phyloP scores from a whole-genome alignment of 805 yeast species.

The Candida yuanshanica region DNA sequence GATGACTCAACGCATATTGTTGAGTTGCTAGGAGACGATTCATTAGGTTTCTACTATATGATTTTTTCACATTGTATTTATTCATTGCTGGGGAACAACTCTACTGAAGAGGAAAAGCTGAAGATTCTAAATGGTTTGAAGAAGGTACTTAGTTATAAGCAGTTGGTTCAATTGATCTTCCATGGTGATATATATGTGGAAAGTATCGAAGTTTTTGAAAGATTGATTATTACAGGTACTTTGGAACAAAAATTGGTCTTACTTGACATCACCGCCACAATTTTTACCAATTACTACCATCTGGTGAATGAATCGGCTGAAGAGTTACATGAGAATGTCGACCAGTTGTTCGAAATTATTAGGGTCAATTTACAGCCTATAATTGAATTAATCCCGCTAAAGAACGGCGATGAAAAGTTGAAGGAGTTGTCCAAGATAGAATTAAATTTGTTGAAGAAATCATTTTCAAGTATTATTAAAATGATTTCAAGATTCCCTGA shows the following conservation, averaged over 20 bases:
- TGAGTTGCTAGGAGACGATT: constrained; percentile 48
- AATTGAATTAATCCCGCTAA: constrained; percentile 52
- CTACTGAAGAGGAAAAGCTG: constrained; percentile 22
- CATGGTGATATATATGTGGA: constrained; percentile 69
- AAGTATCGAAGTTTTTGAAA: constrained; percentile 66
- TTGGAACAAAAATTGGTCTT: constrained; percentile 41
- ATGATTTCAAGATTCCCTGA: constrained; percentile 64
- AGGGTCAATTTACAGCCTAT: constrained; percentile 64
- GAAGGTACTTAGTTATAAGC: constrained; percentile 49
- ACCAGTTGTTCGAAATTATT: constrained; percentile 75
- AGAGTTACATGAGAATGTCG: constrained; percentile 51
- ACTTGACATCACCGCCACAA: constrained; percentile 51
- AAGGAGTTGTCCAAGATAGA: constrained; percentile 23
- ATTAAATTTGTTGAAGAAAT: constrained; percentile 39
- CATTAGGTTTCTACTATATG: constrained; percentile 66
- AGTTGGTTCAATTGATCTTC: constrained; percentile 55
- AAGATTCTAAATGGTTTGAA: constrained; percentile 45
- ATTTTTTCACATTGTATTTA: constrained; percentile 82
- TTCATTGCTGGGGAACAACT: constrained; percentile 44
- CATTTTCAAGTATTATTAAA: constrained; percentile 47
- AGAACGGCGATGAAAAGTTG: constrained; percentile 33
- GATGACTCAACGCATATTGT: constrained; percentile 40
- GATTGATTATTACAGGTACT: constrained; percentile 54
- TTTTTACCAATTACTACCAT: constrained; percentile 43
- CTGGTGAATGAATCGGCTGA: constrained; percentile 27